Conservation (phyloP, 805 yeast genomes). For the Yamadazyma nakazawae region DNA sequence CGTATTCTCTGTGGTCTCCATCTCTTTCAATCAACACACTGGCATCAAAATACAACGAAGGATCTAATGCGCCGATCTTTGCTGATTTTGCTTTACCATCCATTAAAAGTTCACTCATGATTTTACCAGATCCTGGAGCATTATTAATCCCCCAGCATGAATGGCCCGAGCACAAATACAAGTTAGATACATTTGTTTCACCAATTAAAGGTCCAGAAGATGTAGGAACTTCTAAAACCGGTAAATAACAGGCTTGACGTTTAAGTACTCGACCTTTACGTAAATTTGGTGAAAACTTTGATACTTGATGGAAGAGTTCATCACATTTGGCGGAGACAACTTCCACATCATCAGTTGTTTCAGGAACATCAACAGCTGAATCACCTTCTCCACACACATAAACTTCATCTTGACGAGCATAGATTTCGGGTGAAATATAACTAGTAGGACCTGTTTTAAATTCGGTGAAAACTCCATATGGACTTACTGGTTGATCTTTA, state of each 20-base stretch:
- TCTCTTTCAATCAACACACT: conserved; percentile 33
- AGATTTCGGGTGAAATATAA: conserved; percentile 88
- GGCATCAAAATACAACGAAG: conserved; percentile 83
- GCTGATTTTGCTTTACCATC: conserved; percentile 82
- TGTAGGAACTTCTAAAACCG: conserved; percentile 90
- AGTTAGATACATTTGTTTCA: conserved; percentile 78
- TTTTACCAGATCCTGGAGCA: conserved; percentile 95
- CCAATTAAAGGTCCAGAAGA: conserved; percentile 93
- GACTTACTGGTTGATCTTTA: conserved; percentile 67
- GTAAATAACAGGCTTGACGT: conserved; percentile 93
- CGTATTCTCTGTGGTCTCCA: conserved; percentile 4
- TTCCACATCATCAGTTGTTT: conserved; percentile 89
- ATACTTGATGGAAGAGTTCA: conserved; percentile 76
- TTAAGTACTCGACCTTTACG: conserved; percentile 71
- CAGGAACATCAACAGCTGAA: conserved; percentile 85
- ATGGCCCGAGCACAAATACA: conserved; percentile 87
- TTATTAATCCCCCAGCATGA: conserved; percentile 99
- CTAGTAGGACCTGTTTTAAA: conserved; percentile 62
- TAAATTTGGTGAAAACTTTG: conserved; percentile 67
- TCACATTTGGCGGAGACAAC: conserved; percentile 87
- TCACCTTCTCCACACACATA: conserved; percentile 98
- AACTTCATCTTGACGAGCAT: conserved; percentile 93
- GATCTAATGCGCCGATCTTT: conserved; percentile 78
- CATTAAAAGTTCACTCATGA: conserved; percentile 79
- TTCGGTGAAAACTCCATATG: conserved; percentile 93